phyloP scores from a whole-genome alignment of 1,284 basidiomycete genomes.

The Stygiomarasmius scandens region DNA sequence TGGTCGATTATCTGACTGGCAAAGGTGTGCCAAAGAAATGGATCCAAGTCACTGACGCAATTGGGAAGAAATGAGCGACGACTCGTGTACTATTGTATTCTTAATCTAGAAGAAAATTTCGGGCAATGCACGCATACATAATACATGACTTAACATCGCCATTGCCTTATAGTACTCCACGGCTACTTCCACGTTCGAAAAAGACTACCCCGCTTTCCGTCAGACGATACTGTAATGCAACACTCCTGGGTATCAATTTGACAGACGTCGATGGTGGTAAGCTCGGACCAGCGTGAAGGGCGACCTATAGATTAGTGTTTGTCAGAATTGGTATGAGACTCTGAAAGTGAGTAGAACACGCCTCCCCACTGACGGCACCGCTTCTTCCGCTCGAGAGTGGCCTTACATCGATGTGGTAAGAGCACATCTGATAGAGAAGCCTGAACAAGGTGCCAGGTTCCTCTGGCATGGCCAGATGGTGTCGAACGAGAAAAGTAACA shows the following conservation, averaged over 20 bases:
- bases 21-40: slow-evolving; percentile 81
- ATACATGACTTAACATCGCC: too few species aligned
- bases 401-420: slow-evolving; percentile 69
- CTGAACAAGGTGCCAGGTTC: slow-evolving; percentile 63
- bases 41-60: slow-evolving; percentile 59
- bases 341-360: slow-evolving; percentile 29
- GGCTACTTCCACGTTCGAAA: slow-evolving; percentile 72
- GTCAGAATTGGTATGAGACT: not conserved
- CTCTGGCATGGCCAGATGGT: slow-evolving; percentile 57
- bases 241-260: slow-evolving; percentile 49
- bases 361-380: slow-evolving; percentile 75
- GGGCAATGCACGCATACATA: too few species aligned
- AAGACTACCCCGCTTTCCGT: slow-evolving; percentile 64
- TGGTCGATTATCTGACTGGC: slow-evolving; percentile 64
- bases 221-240: slow-evolving; percentile 69
- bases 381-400: slow-evolving; percentile 72
- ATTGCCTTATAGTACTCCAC: slow-evolving; percentile 61
- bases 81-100: too few species aligned
- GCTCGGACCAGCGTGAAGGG: slow-evolving; percentile 59
- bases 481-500: slow-evolving; percentile 59
- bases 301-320: slow-evolving; percentile 44
- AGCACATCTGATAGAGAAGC: slow-evolving; percentile 56
- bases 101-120: too few species aligned
- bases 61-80: slow-evolving; percentile 47
- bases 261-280: slow-evolving; percentile 33